Conservation (phyloP, 2,329 filamentous ascomycete genomes). For the Orbilia brochopaga region DNA sequence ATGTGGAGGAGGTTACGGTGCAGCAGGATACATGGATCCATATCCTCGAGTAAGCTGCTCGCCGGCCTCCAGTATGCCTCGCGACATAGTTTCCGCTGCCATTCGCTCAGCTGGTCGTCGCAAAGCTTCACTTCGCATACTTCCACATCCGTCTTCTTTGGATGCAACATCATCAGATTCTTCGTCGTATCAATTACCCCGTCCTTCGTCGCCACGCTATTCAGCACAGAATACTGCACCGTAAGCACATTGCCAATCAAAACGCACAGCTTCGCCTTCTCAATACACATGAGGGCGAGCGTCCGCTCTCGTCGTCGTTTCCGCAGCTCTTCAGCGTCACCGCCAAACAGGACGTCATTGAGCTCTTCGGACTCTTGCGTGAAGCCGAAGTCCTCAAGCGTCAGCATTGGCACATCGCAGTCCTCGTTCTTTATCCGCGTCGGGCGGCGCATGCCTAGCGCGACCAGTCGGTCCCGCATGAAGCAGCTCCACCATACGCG, state of each 20-base stretch:
- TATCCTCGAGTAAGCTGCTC: slow-evolving; percentile 53
- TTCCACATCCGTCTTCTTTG: slow-evolving; percentile 84
- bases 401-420: slow-evolving; percentile 90
- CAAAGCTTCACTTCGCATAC: slow-evolving; percentile 78
- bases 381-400: slow-evolving; percentile 82
- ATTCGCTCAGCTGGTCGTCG: slow-evolving; percentile 77
- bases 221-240: slow-evolving; percentile 88
- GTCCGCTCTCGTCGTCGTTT: slow-evolving; percentile 69
- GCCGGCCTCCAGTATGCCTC: slow-evolving; percentile 53
- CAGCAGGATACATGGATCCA: slow-evolving; percentile 65
- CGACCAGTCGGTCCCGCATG: slow-evolving; percentile 90
- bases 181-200: slow-evolving; percentile 73
- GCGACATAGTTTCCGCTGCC: slow-evolving; percentile 74
- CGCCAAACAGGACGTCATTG: slow-evolving; percentile 38
- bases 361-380: slow-evolving; percentile 27
- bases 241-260: slow-evolving; percentile 88
- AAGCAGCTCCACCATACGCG: slow-evolving; percentile 98
- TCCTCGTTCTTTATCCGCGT: slow-evolving; percentile 92
- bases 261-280: slow-evolving; percentile 86
- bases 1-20: slow-evolving; percentile 89
- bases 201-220: slow-evolving; percentile 74
- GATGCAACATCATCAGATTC: slow-evolving; percentile 84
- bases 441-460: slow-evolving; percentile 88
- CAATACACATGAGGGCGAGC: slow-evolving; percentile 85
- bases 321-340: slow-evolving; percentile 51